Conservation (phyloP, 208 protist species). For the Wallacemonas sp. region DNA sequence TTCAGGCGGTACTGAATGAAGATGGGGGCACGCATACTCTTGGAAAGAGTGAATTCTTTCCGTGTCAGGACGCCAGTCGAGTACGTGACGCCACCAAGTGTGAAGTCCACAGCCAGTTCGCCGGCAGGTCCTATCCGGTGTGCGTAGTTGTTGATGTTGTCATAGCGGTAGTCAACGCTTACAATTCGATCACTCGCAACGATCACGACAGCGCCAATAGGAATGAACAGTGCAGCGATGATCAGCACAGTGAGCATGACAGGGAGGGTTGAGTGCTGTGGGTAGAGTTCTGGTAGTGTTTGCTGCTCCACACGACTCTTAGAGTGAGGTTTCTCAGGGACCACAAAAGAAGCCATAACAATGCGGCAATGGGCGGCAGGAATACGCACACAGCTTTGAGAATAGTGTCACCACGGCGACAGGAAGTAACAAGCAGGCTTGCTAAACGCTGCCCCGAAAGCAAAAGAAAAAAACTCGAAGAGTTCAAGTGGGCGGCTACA, state of each 20-base stretch:
- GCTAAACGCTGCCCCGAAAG: too few species aligned
- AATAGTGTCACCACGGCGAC: too few species aligned
- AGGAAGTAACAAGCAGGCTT: too few species aligned
- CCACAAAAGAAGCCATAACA: neutral
- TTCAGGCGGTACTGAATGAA: slow-evolving; percentile 96
- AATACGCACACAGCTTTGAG: too few species aligned
- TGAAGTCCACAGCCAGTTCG: slow-evolving; percentile 34
- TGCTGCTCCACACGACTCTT: slow-evolving; percentile 91
- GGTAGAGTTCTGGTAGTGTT: slow-evolving; percentile 92
- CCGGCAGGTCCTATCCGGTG: slow-evolving; percentile 21
- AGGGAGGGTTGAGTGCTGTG: slow-evolving; percentile 88
- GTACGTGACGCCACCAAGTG: slow-evolving; percentile 35
- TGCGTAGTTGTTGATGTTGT: slow-evolving; percentile 61
- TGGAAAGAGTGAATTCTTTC: slow-evolving; percentile 50
- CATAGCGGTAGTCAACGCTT: slow-evolving; percentile 68
- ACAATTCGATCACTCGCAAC: slow-evolving; percentile 61
- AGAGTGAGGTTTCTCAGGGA: slow-evolving; percentile 34
- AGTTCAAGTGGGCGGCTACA: too few species aligned
- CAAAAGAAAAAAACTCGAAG: too few species aligned
- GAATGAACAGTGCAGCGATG: slow-evolving; percentile 92
- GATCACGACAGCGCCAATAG: slow-evolving; percentile 91
- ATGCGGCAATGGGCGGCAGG: neutral
- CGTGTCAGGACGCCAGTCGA: slow-evolving; percentile 36
- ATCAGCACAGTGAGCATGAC: slow-evolving; percentile 93
- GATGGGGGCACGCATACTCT: slow-evolving; percentile 87